Conservation (phyloP, 2,329 filamentous ascomycete species). For the Penicillium brasilianum region DNA sequence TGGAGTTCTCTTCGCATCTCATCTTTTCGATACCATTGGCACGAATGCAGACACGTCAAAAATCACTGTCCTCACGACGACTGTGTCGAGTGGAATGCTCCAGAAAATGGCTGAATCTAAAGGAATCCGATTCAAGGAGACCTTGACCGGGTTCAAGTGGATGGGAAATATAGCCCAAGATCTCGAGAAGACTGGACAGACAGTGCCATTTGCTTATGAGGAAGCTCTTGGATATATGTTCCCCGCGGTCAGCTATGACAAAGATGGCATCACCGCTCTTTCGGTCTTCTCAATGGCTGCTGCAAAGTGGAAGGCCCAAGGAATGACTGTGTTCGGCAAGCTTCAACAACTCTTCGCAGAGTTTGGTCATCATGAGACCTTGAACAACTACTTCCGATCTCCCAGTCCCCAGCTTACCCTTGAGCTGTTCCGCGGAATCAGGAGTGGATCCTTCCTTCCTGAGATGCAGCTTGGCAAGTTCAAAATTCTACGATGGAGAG, state of each 20-base stretch:
- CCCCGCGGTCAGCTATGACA: slow-evolving; percentile 65
- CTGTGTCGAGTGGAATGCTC: slow-evolving; percentile 69
- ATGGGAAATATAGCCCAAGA: slow-evolving; percentile 64
- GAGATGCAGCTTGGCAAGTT: slow-evolving; percentile 56
- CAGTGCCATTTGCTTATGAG: slow-evolving; percentile 65
- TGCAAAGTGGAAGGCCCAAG: slow-evolving; percentile 56
- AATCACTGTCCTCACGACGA: slow-evolving; percentile 64
- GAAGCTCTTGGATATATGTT: slow-evolving; percentile 73
- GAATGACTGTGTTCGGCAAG: slow-evolving; percentile 62
- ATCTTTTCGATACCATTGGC: slow-evolving; percentile 57
- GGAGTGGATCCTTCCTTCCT: slow-evolving; percentile 50
- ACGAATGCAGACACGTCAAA: slow-evolving; percentile 42
- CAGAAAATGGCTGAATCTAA: slow-evolving; percentile 59
- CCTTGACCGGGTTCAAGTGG: slow-evolving; percentile 72
- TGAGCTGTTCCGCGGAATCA: slow-evolving; percentile 60
- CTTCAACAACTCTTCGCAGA: slow-evolving; percentile 61
- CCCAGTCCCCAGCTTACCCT: slow-evolving; percentile 59
- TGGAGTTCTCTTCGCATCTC: slow-evolving; percentile 63
- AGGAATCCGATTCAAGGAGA: slow-evolving; percentile 64
- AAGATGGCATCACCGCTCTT: slow-evolving; percentile 67
- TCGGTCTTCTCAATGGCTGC: slow-evolving; percentile 63
- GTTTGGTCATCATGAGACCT: slow-evolving; percentile 66
- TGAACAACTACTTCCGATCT: slow-evolving; percentile 68
- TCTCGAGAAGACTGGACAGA: slow-evolving; percentile 56
- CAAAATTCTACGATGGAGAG: slow-evolving; percentile 63